Evolutionary conservation across 768 basidiomycete species (phyloP).

Genomic region (Tricholoma hemisulphureum): DNA sequence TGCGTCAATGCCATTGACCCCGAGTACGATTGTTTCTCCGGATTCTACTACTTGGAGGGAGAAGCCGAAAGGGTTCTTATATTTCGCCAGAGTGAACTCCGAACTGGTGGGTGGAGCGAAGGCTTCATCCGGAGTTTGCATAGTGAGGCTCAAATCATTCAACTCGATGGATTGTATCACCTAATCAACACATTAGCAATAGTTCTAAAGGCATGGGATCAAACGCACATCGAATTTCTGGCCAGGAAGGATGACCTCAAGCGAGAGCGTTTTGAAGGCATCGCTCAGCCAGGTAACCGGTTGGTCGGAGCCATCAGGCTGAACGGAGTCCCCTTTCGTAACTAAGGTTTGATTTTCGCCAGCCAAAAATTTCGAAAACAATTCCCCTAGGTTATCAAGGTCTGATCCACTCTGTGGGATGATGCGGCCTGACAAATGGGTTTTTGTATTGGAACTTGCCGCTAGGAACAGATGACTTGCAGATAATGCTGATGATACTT

Average conservation of each 20-base stretch:
- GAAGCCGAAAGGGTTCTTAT: slow-evolving; percentile 78
- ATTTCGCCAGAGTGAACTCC: slow-evolving; percentile 50
- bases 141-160: slow-evolving; percentile 52
- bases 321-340: slow-evolving; percentile 59
- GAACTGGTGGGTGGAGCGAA: slow-evolving; percentile 64
- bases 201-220: not conserved
- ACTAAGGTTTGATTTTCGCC: slow-evolving; percentile 62
- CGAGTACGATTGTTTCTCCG: slow-evolving; percentile 53
- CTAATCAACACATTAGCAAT: slow-evolving; percentile 23
- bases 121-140: slow-evolving; percentile 50
- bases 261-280: slow-evolving; percentile 66
- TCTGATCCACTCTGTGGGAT: slow-evolving; percentile 57
- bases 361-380: slow-evolving; percentile 67
- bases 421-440: slow-evolving; percentile 63
- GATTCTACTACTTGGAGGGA: slow-evolving; percentile 51
- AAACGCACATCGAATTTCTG: slow-evolving; percentile 48
- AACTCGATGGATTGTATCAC: slow-evolving; percentile 65
- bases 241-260: slow-evolving; percentile 62
- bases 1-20: slow-evolving; percentile 44
- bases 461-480: slow-evolving; percentile 50
- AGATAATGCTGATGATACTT: slow-evolving; percentile 43
- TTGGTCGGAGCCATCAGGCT: slow-evolving; percentile 49
- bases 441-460: slow-evolving; percentile 43
- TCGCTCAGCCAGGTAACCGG: slow-evolving; percentile 63
- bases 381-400: slow-evolving; percentile 51